Evolutionary conservation across 805 yeast species (phyloP).

Genomic region (Pichia californica): DNA sequence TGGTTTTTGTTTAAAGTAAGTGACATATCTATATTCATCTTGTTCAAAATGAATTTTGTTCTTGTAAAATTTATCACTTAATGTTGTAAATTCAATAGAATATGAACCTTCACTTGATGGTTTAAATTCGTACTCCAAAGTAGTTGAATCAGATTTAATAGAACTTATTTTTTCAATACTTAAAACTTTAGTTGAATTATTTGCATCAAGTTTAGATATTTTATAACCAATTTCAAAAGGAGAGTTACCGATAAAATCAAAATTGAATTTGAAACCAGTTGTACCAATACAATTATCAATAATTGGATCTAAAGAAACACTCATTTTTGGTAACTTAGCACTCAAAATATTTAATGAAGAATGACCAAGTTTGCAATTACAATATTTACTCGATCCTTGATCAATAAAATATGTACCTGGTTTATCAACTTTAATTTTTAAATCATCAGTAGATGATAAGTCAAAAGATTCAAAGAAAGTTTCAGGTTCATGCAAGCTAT

Average conservation of each 20-base stretch:
- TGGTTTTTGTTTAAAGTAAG: conserved; percentile 69
- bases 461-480: conserved; percentile 24
- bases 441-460: conserved; percentile 17
- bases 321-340: conserved; percentile 36
- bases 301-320: conserved; percentile 50
- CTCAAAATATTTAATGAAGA: conserved; percentile 41
- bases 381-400: conserved; percentile 50
- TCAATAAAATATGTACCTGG: conserved; percentile 65
- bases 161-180: conserved; percentile 22
- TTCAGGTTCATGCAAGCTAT: conserved; percentile 4
- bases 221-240: conserved; percentile 68
- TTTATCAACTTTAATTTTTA: conserved; percentile 34
- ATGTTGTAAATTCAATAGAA: conserved; percentile 58
- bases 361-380: conserved; percentile 64
- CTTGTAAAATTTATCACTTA: conserved; percentile 58
- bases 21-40: conserved; percentile 49
- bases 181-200: conserved; percentile 21
- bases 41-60: conserved; percentile 27
- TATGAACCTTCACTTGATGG: conserved; percentile 82
- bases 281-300: conserved; percentile 89
- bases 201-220: conserved; percentile 46
- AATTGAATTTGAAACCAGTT: conserved; percentile 65
- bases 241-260: conserved; percentile 72
- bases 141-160: conserved; percentile 28
- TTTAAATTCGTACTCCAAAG: conserved; percentile 49